Evolutionary conservation across 1,284 basidiomycete genomes (phyloP).

Genomic region (Ustilago hordei): DNA sequence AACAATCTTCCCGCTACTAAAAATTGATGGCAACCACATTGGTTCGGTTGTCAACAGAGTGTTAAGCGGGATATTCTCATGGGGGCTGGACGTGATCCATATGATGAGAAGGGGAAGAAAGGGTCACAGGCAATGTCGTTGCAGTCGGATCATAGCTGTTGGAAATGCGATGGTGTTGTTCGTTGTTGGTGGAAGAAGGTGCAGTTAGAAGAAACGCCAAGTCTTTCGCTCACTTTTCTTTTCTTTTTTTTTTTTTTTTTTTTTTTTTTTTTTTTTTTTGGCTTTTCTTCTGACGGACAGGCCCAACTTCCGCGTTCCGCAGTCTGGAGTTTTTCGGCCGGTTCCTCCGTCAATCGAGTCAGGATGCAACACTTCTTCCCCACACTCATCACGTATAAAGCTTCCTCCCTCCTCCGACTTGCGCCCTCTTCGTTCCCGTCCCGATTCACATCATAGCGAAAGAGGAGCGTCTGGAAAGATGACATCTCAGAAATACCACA

Average conservation of each 20-base stretch:
- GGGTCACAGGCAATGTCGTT: not conserved
- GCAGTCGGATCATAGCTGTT: not conserved
- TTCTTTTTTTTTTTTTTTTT: slow-evolving; percentile 5
- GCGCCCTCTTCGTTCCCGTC: not conserved
- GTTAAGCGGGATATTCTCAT: slow-evolving; percentile 40
- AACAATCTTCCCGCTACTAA: slow-evolving; percentile 52
- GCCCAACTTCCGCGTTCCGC: not conserved
- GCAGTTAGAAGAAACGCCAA: not conserved
- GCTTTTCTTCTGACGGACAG: too few relatives aligned
- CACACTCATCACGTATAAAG: slow-evolving; percentile 9
- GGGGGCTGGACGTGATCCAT: not conserved
- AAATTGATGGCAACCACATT: slow-evolving; percentile 61
- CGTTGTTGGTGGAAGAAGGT: not conserved
- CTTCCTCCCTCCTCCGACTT: not conserved
- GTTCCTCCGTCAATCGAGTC: slow-evolving; percentile 11
- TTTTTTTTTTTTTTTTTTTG: not conserved
- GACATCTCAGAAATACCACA: slow-evolving; percentile 15
- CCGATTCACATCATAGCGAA: not conserved
- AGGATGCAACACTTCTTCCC: slow-evolving; percentile 22
- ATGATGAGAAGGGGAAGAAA: not conserved
- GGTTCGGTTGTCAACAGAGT: slow-evolving; percentile 56
- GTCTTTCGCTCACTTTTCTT: not conserved
- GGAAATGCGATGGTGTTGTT: not conserved
- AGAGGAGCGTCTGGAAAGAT: not conserved
- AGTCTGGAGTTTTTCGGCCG: slow-evolving; percentile 7